A percentile compares a stretch with the other conserved stretches of the same genome.
Evolutionary conservation across 73 alveolate genomes (phyloP).

Genomic region (Durusdinium trenchii): DNA sequence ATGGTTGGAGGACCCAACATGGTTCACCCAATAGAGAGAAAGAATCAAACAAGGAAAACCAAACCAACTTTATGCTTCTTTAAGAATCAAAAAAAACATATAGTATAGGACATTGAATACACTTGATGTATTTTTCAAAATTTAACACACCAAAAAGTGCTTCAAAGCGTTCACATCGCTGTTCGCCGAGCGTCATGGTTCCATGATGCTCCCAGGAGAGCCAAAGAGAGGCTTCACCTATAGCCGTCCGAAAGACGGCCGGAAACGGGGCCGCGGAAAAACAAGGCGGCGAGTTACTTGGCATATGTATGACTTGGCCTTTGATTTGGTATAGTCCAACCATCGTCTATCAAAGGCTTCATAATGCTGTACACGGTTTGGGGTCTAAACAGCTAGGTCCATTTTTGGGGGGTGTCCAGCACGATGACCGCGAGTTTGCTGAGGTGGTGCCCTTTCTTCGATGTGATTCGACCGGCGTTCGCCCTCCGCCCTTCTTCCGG

Average conservation of each 20-base stretch:
- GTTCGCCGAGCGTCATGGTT: not conserved
- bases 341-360: too few species aligned
- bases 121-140: not conserved
- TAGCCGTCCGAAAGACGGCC: too few species aligned
- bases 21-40: not conserved
- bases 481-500: not conserved
- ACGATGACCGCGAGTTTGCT: too few species aligned
- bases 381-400: too few species aligned
- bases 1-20: not conserved
- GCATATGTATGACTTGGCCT: too few species aligned
- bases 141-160: not conserved
- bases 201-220: constrained; percentile 44
- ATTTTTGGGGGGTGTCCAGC: too few species aligned
- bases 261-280: too few species aligned
- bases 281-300: too few species aligned
- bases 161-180: not conserved
- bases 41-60: not conserved
- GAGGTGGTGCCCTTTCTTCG: too few species aligned
- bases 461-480: too few species aligned
- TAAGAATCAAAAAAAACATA: not conserved
- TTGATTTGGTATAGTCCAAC: too few species aligned
- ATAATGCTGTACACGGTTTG: too few species aligned
- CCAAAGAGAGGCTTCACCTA: constrained; percentile 43
- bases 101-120: not conserved
- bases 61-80: not conserved